Evolutionary conservation across 2,329 filamentous ascomycete genomes (phyloP), one percentile per base, ranked within the genome.

Genomic region (Pseudocercospora macadamiae): DNA sequence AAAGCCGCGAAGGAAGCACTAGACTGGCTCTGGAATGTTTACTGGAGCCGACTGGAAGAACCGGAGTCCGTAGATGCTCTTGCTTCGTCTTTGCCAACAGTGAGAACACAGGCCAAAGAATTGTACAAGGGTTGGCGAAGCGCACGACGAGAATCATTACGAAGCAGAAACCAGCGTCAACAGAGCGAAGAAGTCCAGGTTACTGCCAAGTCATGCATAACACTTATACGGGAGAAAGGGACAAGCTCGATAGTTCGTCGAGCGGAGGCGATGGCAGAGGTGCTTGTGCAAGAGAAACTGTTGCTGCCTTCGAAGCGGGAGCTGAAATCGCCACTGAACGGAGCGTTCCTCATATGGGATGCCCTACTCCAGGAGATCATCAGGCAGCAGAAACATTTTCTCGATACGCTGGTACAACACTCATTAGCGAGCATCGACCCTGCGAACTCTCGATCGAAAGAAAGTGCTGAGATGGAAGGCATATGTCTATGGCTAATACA

Each of bases 21-120:
- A 62, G 79, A 81, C 44, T 97, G 93, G 93, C 86, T 97, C 52
- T 96, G 91, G 90, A 82, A 87, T 54, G 90, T 90, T 73, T 97
- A 96, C 78, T 97, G 93, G 93, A 76, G 70, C 10, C 75, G 77
- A 34, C 71, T 86, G 18, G 78, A 80, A 55, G 68, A 66, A 36
- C 52, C 55, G 12, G 65, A 63, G 42, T 49, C 30, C 37, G 55
- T 53, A 26, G 59, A 48, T 48, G 68, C 71, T 16, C 73, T 67
- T 39, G 55, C 67, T 37, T 49, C 73, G 61, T 64, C 73, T 55
- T 44, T 77, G 56, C 66, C 62, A n/a, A 68, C 64, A 54, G 65
- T 77, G 18, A 75, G 70, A 64, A 68, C 70, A 9, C 63, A 66
- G 32, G 65, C 63, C 12, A 63, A 57, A 48, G 54, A 55, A 48